Evolutionary conservation across 495 filamentous ascomycete genomes (phyloP).

Genomic region (Aspergillus heteromorphus): DNA sequence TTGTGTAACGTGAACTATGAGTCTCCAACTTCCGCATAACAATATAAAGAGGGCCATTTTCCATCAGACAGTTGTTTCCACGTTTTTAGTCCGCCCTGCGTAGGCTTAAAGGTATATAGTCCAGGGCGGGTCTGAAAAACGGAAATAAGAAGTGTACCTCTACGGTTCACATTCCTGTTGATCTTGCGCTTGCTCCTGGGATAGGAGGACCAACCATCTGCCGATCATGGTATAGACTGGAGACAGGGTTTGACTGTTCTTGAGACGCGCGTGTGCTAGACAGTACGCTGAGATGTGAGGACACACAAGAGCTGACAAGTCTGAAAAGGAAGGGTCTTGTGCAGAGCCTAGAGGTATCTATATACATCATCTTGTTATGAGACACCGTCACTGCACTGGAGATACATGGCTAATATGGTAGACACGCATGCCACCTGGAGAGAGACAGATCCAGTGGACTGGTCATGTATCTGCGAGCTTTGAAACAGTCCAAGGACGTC

Average conservation of each 20-base stretch:
- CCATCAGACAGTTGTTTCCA: constrained; percentile 31
- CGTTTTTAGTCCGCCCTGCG: constrained; percentile 51
- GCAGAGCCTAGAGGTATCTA: constrained; percentile 14
- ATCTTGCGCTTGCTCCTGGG: constrained; percentile 38
- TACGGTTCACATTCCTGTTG: constrained; percentile 36
- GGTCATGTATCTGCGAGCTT: too few relatives aligned
- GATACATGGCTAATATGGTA: constrained; percentile 14
- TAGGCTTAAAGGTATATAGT: constrained; percentile 41
- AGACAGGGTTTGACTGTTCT: constrained; percentile 38
- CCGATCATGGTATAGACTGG: constrained; percentile 25
- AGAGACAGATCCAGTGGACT: background rate
- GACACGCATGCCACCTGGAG: background rate
- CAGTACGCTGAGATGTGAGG: constrained; percentile 4
- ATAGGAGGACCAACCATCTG: constrained; percentile 16
- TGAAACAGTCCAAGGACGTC: too few relatives aligned
- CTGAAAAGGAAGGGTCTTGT: constrained; percentile 13
- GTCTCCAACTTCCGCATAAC: too few relatives aligned
- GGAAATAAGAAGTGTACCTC: constrained; percentile 39
- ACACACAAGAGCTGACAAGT: constrained; percentile 7
- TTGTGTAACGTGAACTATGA: background rate
- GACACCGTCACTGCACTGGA: constrained; percentile 11
- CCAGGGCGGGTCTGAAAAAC: constrained; percentile 46
- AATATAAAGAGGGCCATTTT: too few relatives aligned
- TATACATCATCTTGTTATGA: constrained; percentile 13
- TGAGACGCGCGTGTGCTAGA: constrained; percentile 31